These are phyloP conservation scores for Trametes elegans DNA, from an alignment of 768 basidiomycete species.

Conservation along the genomic window DNA sequence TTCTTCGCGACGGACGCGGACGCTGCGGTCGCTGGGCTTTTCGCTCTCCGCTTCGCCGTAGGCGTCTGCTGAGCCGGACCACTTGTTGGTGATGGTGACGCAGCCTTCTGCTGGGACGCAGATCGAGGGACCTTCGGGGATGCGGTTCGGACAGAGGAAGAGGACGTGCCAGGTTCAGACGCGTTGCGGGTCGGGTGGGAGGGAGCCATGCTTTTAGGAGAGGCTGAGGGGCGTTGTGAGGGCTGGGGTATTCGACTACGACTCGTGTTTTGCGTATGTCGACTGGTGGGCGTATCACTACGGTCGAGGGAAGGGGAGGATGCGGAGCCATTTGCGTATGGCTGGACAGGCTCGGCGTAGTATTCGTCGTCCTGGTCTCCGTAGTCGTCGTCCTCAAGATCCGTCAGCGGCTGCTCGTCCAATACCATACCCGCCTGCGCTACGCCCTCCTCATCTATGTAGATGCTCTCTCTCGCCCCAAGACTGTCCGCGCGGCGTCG, in stretches of 20 bases:
- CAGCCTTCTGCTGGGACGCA: constrained; percentile 17
- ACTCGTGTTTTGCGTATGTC: constrained; percentile 9
- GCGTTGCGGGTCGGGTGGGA: constrained; percentile 36
- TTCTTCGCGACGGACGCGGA: constrained; percentile 40
- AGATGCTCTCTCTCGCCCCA: constrained; percentile 59
- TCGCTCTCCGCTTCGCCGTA: constrained; percentile 41
- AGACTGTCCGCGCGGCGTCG: constrained; percentile 69
- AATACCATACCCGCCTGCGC: constrained; percentile 53
- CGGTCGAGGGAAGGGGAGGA: constrained; percentile 25
- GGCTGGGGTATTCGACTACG: constrained; percentile 24
- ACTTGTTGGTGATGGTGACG: constrained; percentile 8
- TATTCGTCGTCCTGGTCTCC: constrained; percentile 34
- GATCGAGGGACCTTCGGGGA: constrained; percentile 21
- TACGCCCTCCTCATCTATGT: constrained; percentile 58
- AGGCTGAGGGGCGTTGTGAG: constrained; percentile 40
- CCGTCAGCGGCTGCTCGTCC: constrained; percentile 75
- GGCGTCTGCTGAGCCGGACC: constrained; percentile 21
- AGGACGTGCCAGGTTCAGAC: constrained; percentile 32
- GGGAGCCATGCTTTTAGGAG: constrained; percentile 44
- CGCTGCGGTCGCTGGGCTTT: constrained; percentile 45
- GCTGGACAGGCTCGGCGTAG: constrained; percentile 8
- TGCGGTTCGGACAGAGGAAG: constrained; percentile 18
- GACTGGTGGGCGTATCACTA: constrained; percentile 25
- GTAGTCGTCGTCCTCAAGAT: constrained; percentile 51
- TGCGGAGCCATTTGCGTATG: constrained; percentile 20